Base-by-base conservation (phyloP, 805 yeast genomes). In the Yarrowia sp. region DNA sequence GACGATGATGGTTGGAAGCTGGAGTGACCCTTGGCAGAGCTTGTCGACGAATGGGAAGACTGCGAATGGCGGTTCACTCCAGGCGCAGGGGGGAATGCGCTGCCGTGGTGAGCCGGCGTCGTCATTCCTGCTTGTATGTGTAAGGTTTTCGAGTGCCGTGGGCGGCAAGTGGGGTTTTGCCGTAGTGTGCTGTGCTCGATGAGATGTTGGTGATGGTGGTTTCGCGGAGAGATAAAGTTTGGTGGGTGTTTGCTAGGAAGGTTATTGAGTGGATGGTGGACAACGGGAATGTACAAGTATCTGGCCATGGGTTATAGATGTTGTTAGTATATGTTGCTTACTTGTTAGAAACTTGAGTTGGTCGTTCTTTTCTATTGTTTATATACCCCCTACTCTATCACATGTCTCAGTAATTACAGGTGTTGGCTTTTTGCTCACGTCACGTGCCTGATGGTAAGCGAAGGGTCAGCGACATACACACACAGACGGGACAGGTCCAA, bases 51-150 rank as follows among this genome's bases (percentile, higher is more conserved):
- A 51, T 51, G 44, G 1, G 44, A 51, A 6, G 60, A 31, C 60
- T 51, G 60, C 11, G 60, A 28, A 38, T 41, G 61, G 14, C 61
- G 61, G 3, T 45, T 1, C 15, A 38, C 43, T 36, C 60, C 44
- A 10, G 61, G 31, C 6, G 61, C 38, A 39, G 36, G 61, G 47
- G 61, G 31, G 41, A 39, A 55, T 39, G 61, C 28, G 38, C 47
- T 55, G 61, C 61, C 61, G 61, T 55, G 61, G 61, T 55, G 61
- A 10, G 61, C 41, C 47, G 61, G 61, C 61, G 61, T 55, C 61
- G 61, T 55, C 61, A 55, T 55, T 41, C 47, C 39, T 53, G 44
- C 44, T 28, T 28, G n/a, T 39, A 15, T 43, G n/a, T 31, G 11
- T 47, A 11, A 15, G 17, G 15, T 32, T 10, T 38, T 47, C 28